phyloP scores from a whole-genome alignment of 164 flowering plant species.

The Magnolia changhungtana region DNA sequence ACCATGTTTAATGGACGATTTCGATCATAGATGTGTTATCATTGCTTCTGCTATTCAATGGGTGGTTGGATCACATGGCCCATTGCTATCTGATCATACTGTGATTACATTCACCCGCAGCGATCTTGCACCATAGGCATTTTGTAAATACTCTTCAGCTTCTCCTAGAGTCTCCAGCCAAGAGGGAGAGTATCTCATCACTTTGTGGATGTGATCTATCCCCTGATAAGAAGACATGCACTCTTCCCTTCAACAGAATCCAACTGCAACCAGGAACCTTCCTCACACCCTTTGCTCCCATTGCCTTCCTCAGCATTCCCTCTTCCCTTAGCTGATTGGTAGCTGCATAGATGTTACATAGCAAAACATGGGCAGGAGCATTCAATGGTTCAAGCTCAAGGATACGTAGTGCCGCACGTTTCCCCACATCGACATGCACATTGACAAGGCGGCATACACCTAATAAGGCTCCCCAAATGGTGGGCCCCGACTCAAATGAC shows the following conservation, averaged over 20 bases:
- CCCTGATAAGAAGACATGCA: slow-evolving; percentile 43
- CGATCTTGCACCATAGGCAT: neutral
- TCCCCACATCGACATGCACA: slow-evolving; percentile 26
- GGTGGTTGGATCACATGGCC: neutral
- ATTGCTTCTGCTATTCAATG: neutral
- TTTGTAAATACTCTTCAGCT: neutral
- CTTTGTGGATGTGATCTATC: slow-evolving; percentile 31
- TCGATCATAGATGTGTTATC: neutral
- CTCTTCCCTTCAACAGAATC: slow-evolving; percentile 36
- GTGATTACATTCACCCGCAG: neutral
- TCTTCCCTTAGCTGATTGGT: slow-evolving; percentile 33
- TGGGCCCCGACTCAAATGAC: slow-evolving; percentile 35
- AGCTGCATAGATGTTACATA: slow-evolving; percentile 47
- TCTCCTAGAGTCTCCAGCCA: slow-evolving; percentile 3
- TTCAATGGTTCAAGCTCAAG: slow-evolving; percentile 51
- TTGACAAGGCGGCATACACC: slow-evolving; percentile 39
- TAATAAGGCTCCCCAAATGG: slow-evolving; percentile 56
- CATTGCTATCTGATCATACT: neutral
- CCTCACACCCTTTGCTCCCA: slow-evolving; percentile 50
- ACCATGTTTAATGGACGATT: neutral
- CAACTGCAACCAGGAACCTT: slow-evolving; percentile 68
- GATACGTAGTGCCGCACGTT: slow-evolving; percentile 32
- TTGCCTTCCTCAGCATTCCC: slow-evolving; percentile 39
- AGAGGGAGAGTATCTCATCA: slow-evolving; percentile 16
- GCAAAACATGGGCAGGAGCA: slow-evolving; percentile 47